Evolutionary conservation across 306 rosid genomes (phyloP), one percentile per base, ranked within the genome.

Genomic region (Castanospermum australe): DNA sequence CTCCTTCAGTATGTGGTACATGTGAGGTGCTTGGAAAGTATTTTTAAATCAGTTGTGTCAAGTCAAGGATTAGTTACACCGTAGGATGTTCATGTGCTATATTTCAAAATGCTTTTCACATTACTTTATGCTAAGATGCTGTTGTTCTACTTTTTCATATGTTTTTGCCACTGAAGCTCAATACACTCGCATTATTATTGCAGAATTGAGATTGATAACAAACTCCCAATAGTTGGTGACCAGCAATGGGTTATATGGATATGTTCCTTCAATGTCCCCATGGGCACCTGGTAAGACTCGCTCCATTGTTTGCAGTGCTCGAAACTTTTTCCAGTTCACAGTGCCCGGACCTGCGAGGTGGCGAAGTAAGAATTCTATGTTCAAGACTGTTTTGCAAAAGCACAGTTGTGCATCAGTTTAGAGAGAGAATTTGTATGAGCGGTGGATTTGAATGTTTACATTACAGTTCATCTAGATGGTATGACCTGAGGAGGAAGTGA

Each of bases 221-320:
- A 88, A 79, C 87, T 88, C 65, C 92, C 94, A 45, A 3, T 78
- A 52, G 88, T 88, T 78, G 94, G 92, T 35, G 86, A 86, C 79
- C 81, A 90, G 75, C 88, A 84, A 67, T 88, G 94, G 94, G 76
- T 92, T 9, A 87, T 94, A 75, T 94, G 97, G 98, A 92, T 94
- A 78, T 94, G 97, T 78, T 92, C 98, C 71, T 94, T 94, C 91
- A 94, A 92, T 71, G 93, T 94, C 55, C 86, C 98, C 42, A 92
- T 92, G 90, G n/a, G 90, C 94, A n/a, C 94, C 97, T 3, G 98
- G 98, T 79, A 94, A 92, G 85, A 94, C 97, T 5, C 98, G 97
- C 68, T 94, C 98, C 71, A 94, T 94, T 20, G 98, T 92, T 61
- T 94, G 98, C 83, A 94, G 98, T 41, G 97, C 98, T 81, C 87